Evolutionary conservation across 768 basidiomycete species (phyloP).

Genomic region (Tylopilus rubrobrunneus): DNA sequence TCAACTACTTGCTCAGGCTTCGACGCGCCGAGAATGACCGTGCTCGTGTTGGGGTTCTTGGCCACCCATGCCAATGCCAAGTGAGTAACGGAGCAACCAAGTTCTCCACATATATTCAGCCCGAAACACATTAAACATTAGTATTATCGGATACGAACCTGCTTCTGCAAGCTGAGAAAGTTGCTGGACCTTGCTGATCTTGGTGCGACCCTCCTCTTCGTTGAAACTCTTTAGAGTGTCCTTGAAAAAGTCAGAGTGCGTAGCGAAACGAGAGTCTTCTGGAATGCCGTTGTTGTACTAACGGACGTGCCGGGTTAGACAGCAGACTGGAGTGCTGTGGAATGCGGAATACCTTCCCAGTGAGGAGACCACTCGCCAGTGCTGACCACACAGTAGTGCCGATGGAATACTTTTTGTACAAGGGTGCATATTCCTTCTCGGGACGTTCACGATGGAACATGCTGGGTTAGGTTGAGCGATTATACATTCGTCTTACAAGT

Average conservation of each 20-base stretch:
- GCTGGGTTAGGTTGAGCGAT: slow-evolving; percentile 23
- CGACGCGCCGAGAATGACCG: slow-evolving; percentile 46
- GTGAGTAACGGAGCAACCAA: slow-evolving; percentile 46
- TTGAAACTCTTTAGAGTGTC: slow-evolving; percentile 41
- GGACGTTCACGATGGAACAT: slow-evolving; percentile 52
- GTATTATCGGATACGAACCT: slow-evolving; percentile 10
- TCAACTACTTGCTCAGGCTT: slow-evolving; percentile 46
- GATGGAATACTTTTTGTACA: slow-evolving; percentile 44
- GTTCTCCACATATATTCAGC: slow-evolving; percentile 25
- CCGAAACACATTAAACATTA: neutral
- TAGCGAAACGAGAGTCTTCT: slow-evolving; percentile 46
- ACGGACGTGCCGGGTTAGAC: neutral
- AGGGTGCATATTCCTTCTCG: slow-evolving; percentile 48
- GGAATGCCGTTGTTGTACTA: slow-evolving; percentile 52
- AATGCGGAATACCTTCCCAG: slow-evolving; percentile 40
- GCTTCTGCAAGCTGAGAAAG: slow-evolving; percentile 43
- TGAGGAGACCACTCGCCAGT: slow-evolving; percentile 51
- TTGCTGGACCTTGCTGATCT: slow-evolving; percentile 47
- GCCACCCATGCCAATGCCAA: slow-evolving; percentile 57
- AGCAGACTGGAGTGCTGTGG: neutral
- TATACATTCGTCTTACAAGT: too few species aligned
- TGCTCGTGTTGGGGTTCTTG: slow-evolving; percentile 45
- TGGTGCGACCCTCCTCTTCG: slow-evolving; percentile 38
- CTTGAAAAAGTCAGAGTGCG: slow-evolving; percentile 45
- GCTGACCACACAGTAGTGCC: slow-evolving; percentile 55